These are phyloP conservation scores for Cryptosporidium ubiquitum DNA, from an alignment of 169 alveolate species.

Conservation along the genomic window DNA sequence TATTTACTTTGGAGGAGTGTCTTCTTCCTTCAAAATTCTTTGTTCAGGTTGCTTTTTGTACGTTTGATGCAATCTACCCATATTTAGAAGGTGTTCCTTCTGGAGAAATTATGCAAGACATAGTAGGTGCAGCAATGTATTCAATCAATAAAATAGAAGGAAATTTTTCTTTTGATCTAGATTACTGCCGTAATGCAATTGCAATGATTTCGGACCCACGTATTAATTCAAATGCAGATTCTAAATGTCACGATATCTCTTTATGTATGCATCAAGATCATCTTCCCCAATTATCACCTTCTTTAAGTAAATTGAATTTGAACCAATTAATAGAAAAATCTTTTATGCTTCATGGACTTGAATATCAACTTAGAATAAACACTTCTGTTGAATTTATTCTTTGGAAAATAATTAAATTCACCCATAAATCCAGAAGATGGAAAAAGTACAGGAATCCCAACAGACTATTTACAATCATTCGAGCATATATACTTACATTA, in stretches of 20 bases:
- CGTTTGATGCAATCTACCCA: slow-evolving; percentile 66
- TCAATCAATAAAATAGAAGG: slow-evolving; percentile 15
- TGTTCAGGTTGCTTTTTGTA: slow-evolving; percentile 49
- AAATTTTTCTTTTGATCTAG: slow-evolving; percentile 7
- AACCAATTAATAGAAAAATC: slow-evolving; percentile 45
- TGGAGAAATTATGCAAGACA: slow-evolving; percentile 59
- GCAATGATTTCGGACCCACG: slow-evolving; percentile 23
- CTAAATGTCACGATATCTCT: slow-evolving; percentile 34
- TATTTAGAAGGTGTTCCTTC: slow-evolving; percentile 63
- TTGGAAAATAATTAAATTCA: slow-evolving; percentile 31
- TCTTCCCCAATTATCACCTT: slow-evolving; percentile 30
- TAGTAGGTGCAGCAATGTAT: slow-evolving; percentile 47
- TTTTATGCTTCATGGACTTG: slow-evolving; percentile 13
- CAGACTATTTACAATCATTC: background rate
- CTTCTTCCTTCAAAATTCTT: slow-evolving; percentile 43
- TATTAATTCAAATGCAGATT: slow-evolving; percentile 3
- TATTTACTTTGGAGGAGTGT: slow-evolving; percentile 54
- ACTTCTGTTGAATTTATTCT: background rate
- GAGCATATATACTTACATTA: slow-evolving; percentile 63
- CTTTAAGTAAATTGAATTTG: background rate
- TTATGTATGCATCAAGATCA: slow-evolving; percentile 44
- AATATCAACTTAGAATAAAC: background rate
- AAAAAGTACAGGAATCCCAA: slow-evolving; percentile 18
- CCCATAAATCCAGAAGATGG: slow-evolving; percentile 2
- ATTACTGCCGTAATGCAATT: slow-evolving; percentile 15